phyloP scores from a whole-genome alignment of 495 filamentous ascomycete genomes.

The Neurospora sp. region DNA sequence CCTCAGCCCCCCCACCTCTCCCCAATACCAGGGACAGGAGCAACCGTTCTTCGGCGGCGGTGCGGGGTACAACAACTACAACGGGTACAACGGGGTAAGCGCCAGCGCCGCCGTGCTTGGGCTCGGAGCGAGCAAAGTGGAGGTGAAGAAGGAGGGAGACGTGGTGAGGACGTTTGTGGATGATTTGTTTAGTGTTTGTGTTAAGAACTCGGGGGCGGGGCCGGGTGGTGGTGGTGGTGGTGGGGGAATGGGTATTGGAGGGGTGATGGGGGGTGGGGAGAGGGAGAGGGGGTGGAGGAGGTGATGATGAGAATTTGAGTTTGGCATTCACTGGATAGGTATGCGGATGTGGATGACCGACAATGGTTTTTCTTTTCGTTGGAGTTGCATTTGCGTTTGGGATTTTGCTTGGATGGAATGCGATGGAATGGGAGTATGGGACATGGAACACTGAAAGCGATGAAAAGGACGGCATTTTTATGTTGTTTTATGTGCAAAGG shows the following conservation, averaged over 20 bases:
- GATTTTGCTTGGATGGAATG: not conserved
- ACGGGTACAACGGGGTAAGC: not conserved
- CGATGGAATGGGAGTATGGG: not conserved
- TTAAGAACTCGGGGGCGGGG: constrained; percentile 10
- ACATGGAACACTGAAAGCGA: not conserved
- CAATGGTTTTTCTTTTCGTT: not conserved
- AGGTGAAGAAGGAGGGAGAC: constrained; percentile 14
- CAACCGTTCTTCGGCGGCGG: not conserved
- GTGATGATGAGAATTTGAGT: not conserved
- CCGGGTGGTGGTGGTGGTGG: not conserved
- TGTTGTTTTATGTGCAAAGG: not conserved
- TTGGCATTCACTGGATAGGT: not conserved
- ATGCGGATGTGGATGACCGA: not conserved
- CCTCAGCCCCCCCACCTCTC: not conserved
- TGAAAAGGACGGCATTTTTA: not conserved
- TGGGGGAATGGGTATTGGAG: not conserved
- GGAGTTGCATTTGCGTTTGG: not conserved
- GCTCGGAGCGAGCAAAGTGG: constrained; percentile 7
- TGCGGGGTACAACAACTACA: not conserved
- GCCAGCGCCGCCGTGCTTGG: not conserved
- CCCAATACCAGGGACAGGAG: not conserved
- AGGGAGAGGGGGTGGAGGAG: not conserved
- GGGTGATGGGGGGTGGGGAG: not conserved
- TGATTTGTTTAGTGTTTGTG: constrained; percentile 25
- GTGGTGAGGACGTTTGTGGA: constrained; percentile 30